Conservation (phyloP, 345 rosid species). For the Lepidium africanum region DNA sequence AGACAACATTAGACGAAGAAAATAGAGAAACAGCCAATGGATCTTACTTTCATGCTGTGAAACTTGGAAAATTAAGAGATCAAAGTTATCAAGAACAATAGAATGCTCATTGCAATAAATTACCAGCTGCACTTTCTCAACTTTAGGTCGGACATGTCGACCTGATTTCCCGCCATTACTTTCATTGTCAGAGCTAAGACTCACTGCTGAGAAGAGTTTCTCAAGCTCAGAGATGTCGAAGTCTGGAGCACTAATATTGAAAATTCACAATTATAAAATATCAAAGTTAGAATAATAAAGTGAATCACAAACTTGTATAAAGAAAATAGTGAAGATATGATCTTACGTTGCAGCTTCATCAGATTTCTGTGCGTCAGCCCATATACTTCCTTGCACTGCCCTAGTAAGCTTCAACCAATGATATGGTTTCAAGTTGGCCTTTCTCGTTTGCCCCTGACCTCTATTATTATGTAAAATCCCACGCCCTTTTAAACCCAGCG, state of each 20-base stretch:
- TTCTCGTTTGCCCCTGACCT: constrained; percentile 48
- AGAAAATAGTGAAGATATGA: not conserved
- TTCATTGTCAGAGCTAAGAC: constrained; percentile 39
- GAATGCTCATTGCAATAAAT: constrained; percentile 26
- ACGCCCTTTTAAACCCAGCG: constrained; percentile 48
- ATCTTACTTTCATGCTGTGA: constrained; percentile 5
- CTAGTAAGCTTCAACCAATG: constrained; percentile 88
- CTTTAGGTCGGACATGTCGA: constrained; percentile 43
- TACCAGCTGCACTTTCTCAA: constrained; percentile 88
- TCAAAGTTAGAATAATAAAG: not conserved
- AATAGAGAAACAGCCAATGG: not conserved
- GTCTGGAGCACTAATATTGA: constrained; percentile 60
- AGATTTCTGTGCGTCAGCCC: constrained; percentile 79
- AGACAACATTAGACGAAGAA: constrained; percentile 24
- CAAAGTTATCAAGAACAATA: not conserved
- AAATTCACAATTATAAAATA: constrained; percentile 14
- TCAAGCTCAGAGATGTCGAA: constrained; percentile 78
- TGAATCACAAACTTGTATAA: constrained; percentile 2
- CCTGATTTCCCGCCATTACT: constrained; percentile 39
- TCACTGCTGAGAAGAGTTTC: constrained; percentile 63
- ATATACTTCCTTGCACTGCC: constrained; percentile 78
- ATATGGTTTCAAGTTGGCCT: constrained; percentile 68
- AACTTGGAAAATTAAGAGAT: not conserved
- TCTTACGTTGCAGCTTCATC: constrained; percentile 64
- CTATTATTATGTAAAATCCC: constrained; percentile 39